phyloP scores from a whole-genome alignment of 164 flowering plant genomes.

The Buxus sempervirens region DNA sequence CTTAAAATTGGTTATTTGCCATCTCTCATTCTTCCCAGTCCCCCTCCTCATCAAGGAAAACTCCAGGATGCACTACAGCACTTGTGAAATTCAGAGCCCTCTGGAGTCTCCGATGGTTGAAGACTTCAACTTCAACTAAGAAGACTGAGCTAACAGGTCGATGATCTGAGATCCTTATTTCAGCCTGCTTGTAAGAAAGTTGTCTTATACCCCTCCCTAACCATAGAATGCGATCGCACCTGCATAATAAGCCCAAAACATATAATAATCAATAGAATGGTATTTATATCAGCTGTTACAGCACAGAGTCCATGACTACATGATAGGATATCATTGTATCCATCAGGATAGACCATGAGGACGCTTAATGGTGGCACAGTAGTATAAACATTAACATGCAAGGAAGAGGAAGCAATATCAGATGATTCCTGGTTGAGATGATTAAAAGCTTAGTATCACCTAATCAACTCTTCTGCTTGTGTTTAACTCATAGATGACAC shows the following conservation, averaged over 20 bases:
- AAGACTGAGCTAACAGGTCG: slow-evolving; percentile 87
- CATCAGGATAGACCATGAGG: no score
- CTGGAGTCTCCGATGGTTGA: slow-evolving; percentile 66
- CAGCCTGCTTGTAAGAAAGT: slow-evolving; percentile 61
- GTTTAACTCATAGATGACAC: no score
- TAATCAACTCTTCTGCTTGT: no score
- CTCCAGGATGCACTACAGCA: slow-evolving; percentile 60
- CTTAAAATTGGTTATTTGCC: slow-evolving; percentile 24
- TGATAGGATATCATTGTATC: no score
- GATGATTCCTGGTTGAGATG: no score
- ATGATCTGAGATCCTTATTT: slow-evolving; percentile 77
- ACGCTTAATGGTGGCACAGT: no score
- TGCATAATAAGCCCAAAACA: slow-evolving; percentile 27
- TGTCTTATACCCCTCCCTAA: slow-evolving; percentile 81
- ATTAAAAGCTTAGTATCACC: no score
- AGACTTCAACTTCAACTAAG: slow-evolving; percentile 72
- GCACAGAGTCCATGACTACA: no score
- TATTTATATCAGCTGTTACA: no score
- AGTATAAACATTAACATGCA: no score
- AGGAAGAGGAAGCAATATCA: no score
- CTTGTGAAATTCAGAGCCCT: slow-evolving; percentile 57
- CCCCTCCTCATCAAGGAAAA: slow-evolving; percentile 39
- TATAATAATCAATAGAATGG: background rate
- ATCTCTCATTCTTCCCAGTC: slow-evolving; percentile 15
- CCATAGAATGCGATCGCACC: slow-evolving; percentile 98